Evolutionary conservation across 352 stramenopile species (phyloP), one percentile per base, ranked within the genome.

Genomic region (Globisporangium cystogenes): DNA sequence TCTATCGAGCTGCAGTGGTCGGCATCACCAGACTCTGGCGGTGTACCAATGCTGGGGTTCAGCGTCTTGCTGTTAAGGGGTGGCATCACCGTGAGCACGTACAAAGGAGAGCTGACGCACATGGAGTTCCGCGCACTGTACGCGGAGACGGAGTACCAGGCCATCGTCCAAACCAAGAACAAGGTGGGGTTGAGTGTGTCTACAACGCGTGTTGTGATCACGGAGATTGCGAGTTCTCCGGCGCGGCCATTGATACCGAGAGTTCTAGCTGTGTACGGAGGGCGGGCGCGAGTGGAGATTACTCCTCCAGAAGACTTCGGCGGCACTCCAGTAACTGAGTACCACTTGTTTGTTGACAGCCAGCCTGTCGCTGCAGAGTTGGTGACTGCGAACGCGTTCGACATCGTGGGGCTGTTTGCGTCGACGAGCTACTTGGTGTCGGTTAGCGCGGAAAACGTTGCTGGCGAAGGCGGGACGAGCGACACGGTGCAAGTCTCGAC

Each of bases 231-330:
- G 12, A 59, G 67, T 21, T 21, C 51, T 48, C 76, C 73, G 5
- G 49, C 51, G 18, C 54, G 60, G 39, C 53, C 72, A 35, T 15
- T 23, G 4, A 12, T 23, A 5, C 53, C 71, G 18, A 55, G 47
- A 7, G 1, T 83, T 4, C 7, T 76, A 3, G 27, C 12, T 2
- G 35, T 70, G 6, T 67, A 59, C 20, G 76, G 73, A 37, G 73
- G 76, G 11, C 58, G 61, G 7, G 35, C 70, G 16, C 59, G 46
- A 5, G 41, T 84, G 18, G 40, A 62, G n/a, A 26, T 78, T 1
- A 31, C 44, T 29, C n/a, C 66, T 1, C 76, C 76, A 18, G 27
- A 50, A 0, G 67, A 87, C 29, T 70, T 69, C 49, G 76, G 76
- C 10, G 76, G 76, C 16, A 66, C 41, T 15, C 21, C 42, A 0